Evolutionary conservation across 2,329 filamentous ascomycete species (phyloP).

Genomic region (Fusarium brachygibbosum): DNA sequence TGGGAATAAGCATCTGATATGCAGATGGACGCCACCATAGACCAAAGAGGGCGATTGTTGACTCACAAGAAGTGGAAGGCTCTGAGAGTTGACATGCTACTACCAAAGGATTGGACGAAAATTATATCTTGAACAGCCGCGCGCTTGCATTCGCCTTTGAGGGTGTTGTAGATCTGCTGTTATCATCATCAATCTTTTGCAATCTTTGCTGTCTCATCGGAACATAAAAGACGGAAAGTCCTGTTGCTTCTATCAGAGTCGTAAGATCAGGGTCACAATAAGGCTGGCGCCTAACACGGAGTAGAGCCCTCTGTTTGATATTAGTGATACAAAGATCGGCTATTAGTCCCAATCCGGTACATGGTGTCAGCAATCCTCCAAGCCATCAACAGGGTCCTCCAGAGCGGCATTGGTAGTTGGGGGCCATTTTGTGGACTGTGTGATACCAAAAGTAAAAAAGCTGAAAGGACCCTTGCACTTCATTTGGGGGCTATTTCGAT

Average conservation of each 20-base stretch:
- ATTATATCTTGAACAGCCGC: not conserved
- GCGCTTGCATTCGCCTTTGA: not conserved
- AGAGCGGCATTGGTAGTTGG: not conserved
- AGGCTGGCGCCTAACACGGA: slow-evolving; percentile 12
- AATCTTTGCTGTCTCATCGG: too few species aligned
- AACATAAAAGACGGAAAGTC: not conserved
- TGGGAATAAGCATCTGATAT: not conserved
- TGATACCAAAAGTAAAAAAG: not conserved
- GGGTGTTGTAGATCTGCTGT: too few species aligned
- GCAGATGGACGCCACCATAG: not conserved
- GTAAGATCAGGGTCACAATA: not conserved
- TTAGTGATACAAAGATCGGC: not conserved
- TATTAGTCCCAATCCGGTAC: not conserved
- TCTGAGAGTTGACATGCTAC: not conserved
- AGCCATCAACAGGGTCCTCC: not conserved
- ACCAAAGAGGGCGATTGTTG: too few species aligned
- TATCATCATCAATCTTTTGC: too few species aligned
- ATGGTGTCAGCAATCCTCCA: not conserved
- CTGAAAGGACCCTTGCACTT: slow-evolving; percentile 2
- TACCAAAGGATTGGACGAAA: not conserved
- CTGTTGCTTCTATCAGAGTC: not conserved
- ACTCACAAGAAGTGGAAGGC: not conserved
- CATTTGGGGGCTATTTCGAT: slow-evolving; percentile 16
- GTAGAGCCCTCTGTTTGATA: not conserved
- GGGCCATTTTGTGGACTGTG: not conserved